Evolutionary conservation across 2,329 filamentous ascomycete species (phyloP), one percentile per base, ranked within the genome.

Genomic region (Aspergillus amoenus): DNA sequence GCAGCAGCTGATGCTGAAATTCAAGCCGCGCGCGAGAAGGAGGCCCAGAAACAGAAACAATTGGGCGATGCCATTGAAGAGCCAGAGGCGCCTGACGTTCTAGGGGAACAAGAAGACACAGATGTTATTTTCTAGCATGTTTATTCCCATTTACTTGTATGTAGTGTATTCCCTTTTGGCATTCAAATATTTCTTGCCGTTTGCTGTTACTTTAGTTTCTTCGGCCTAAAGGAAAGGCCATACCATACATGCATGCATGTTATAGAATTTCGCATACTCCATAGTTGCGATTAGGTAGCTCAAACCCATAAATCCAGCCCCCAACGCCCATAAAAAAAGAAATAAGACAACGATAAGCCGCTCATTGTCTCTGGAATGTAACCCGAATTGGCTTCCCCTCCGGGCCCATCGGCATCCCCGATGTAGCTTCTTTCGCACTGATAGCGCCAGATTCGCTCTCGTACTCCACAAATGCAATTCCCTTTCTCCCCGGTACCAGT

Each of bases 391-490:
- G 81, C 77, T 91, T 90, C 64, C 84, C 84, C 45, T 86, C 86
- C 17, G 86, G 86, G 52, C 88, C 89, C 65, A 99, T 79, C 22
- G 85, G 81, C 85, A 94, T 93, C 21, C 91, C 91, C 12, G 90
- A 88, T 32, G 91, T 96, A 62, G 88, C 91, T 81, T 97, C 93
- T 82, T 96, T 97, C 17, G 94, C 94, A 54, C 87, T 88, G 68
- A 96, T 96, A 27, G 94, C 93, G 42, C 91, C 92, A 47, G 88
- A 83, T 78, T 97, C 92, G 64, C 85, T 87, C 68, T 96, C 91
- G 78, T 97, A 99, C 76, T 99, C 94, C 59, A 97, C 91, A 74
- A 99, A 99, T 0, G 92, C 94, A 73, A 99, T 93, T 3, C 91
- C 91, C 62, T 86, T 88, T 51, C 93, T 82, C 30, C 91, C 90